Evolutionary conservation across 2,329 filamentous ascomycete species (phyloP).

Genomic region (Lomentospora prolificans): DNA sequence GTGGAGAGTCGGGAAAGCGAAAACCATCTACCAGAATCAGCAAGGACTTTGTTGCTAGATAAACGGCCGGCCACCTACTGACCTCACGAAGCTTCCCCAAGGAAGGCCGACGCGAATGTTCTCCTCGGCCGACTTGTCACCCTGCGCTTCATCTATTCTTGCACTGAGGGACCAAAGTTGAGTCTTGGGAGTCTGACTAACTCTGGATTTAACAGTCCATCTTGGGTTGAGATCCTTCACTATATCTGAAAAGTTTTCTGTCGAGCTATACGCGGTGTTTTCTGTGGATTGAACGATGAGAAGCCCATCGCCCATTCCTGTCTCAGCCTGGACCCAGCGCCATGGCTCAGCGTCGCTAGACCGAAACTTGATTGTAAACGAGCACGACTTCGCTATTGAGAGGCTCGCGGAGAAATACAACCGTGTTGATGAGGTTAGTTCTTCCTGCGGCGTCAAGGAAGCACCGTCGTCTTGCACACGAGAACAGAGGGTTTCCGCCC

Average conservation of each 20-base stretch:
- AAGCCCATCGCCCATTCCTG: slow-evolving; percentile 52
- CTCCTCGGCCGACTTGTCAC: slow-evolving; percentile 46
- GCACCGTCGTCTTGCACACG: slow-evolving; percentile 15
- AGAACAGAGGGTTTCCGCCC: slow-evolving; percentile 36
- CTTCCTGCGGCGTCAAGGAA: slow-evolving; percentile 30
- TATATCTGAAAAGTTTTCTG: slow-evolving; percentile 39
- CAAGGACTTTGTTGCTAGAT: neutral
- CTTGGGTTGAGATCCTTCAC: slow-evolving; percentile 47
- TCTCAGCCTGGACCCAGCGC: slow-evolving; percentile 62
- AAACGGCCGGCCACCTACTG: slow-evolving; percentile 14
- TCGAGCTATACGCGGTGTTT: slow-evolving; percentile 16
- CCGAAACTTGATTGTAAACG: slow-evolving; percentile 65
- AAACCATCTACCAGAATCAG: slow-evolving; percentile 53
- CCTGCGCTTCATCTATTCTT: slow-evolving; percentile 44
- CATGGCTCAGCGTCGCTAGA: slow-evolving; percentile 41
- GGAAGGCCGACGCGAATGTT: slow-evolving; percentile 53
- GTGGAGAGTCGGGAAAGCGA: slow-evolving; percentile 68
- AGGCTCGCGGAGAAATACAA: slow-evolving; percentile 3
- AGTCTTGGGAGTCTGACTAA: slow-evolving; percentile 59
- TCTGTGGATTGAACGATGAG: slow-evolving; percentile 37
- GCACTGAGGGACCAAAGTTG: slow-evolving; percentile 60
- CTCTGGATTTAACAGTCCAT: slow-evolving; percentile 41
- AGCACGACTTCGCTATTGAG: slow-evolving; percentile 1
- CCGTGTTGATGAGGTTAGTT: neutral
- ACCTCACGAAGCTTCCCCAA: slow-evolving; percentile 45